phyloP scores from a whole-genome alignment of 2,329 filamentous ascomycete genomes.

The Botrytis aclada region DNA sequence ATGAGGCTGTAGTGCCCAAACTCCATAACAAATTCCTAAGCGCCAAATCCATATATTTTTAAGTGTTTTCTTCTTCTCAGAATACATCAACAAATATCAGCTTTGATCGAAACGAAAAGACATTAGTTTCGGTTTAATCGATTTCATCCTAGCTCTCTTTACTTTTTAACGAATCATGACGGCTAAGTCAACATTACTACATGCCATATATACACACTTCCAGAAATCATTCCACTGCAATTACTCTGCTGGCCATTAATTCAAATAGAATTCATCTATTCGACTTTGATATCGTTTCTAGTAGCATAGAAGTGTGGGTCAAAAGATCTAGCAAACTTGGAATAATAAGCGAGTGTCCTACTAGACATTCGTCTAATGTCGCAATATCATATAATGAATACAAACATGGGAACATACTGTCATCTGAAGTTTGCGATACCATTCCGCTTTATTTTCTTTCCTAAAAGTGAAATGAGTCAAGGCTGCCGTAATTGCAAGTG shows the following conservation, averaged over 20 bases:
- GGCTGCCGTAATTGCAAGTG: background rate
- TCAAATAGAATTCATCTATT: background rate
- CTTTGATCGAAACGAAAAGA: background rate
- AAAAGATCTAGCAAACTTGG: background rate
- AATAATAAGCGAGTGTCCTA: background rate
- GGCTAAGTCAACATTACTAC: background rate
- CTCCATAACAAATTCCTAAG: too few species aligned
- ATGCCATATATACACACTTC: background rate
- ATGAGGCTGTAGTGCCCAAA: background rate
- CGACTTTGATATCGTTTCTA: background rate
- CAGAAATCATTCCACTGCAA: rapidly evolving
- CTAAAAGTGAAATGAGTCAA: background rate
- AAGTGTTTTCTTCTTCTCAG: too few species aligned
- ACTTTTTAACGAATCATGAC: background rate
- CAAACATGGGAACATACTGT: background rate
- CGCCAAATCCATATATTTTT: too few species aligned
- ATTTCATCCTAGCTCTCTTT: background rate
- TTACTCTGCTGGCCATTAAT: background rate
- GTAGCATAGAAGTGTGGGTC: background rate
- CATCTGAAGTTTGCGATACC: background rate
- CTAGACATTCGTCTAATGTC: conserved; percentile 4
- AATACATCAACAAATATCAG: background rate
- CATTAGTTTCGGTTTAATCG: too few species aligned
- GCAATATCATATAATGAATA: background rate
- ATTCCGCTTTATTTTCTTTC: background rate